Evolutionary conservation across 805 yeast species (phyloP).

Genomic region (Ogataea pilisensis): DNA sequence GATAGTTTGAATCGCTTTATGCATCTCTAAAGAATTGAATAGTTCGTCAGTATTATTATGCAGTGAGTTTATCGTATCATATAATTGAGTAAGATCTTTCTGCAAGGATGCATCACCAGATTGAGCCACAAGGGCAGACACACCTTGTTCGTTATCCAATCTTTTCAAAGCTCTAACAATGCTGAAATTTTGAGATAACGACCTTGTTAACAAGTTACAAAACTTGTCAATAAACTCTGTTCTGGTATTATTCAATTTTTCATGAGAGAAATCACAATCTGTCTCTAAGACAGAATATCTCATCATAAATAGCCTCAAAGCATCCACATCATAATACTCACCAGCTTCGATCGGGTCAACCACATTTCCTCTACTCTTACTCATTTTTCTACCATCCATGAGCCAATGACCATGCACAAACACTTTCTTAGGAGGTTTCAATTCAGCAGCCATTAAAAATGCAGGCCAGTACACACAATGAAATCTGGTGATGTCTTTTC

Average conservation of each 20-base stretch:
- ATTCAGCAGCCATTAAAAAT: slow-evolving; percentile 75
- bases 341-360: slow-evolving; percentile 80
- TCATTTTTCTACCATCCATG: slow-evolving; percentile 86
- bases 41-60: slow-evolving; percentile 37
- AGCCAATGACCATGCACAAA: slow-evolving; percentile 96
- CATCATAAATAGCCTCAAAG: slow-evolving; percentile 69
- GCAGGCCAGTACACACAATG: slow-evolving; percentile 96
- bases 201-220: slow-evolving; percentile 73
- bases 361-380: slow-evolving; percentile 88
- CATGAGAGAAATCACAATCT: slow-evolving; percentile 78
- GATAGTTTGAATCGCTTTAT: slow-evolving; percentile 51
- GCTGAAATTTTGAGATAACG: slow-evolving; percentile 66
- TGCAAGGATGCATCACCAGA: slow-evolving; percentile 12
- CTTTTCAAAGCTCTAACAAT: slow-evolving; percentile 41
- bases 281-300: slow-evolving; percentile 69
- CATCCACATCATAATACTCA: slow-evolving; percentile 63
- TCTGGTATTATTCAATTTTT: slow-evolving; percentile 46
- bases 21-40: slow-evolving; percentile 46
- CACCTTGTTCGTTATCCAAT: slow-evolving; percentile 18
- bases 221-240: slow-evolving; percentile 74
- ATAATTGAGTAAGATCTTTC: slow-evolving; percentile 25
- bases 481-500: slow-evolving; percentile 86
- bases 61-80: slow-evolving; percentile 32
- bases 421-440: slow-evolving; percentile 66
- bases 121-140: slow-evolving; percentile 23